Conservation (phyloP, 148 eudicot species). For the Camellia lanceoleosa region DNA sequence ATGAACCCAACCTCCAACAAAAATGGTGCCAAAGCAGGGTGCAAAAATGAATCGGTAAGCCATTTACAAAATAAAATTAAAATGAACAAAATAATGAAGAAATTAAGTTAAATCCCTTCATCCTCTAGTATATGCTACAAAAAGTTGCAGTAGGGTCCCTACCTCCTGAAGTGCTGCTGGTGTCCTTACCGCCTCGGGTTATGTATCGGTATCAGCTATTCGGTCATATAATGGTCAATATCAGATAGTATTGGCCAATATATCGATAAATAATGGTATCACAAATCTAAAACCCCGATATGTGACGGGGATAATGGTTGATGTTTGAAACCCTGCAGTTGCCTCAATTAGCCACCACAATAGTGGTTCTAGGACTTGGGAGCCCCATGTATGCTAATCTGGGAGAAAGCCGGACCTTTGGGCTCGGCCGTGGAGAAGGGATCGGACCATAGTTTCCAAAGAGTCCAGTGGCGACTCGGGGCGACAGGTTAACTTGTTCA, state of each 20-base stretch:
- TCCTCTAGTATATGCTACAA: neutral
- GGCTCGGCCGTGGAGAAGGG: conserved; percentile 42
- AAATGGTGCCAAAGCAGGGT: neutral
- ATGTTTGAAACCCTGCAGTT: no score
- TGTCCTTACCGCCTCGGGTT: no score
- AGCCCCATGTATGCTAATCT: conserved; percentile 55
- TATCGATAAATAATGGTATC: no score
- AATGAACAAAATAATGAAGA: conserved; percentile 3
- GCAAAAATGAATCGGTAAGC: no score
- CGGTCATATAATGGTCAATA: no score
- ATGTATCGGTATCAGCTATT: no score
- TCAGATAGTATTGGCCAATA: no score
- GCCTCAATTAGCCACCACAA: no score
- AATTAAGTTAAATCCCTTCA: neutral
- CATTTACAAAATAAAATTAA: neutral
- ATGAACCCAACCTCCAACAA: conserved; percentile 4
- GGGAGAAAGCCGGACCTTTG: conserved; percentile 40
- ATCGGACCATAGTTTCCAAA: conserved; percentile 30
- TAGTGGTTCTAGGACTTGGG: conserved; percentile 44
- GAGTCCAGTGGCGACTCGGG: conserved; percentile 33
- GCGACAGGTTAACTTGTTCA: conserved; percentile 87
- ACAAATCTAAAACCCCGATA: no score
- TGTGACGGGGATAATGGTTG: no score
- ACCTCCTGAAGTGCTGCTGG: no score
- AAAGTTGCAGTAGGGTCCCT: neutral